Evolutionary conservation across 2,329 filamentous ascomycete genomes (phyloP), one percentile per base, ranked within the genome.

Genomic region (Pestalotiopsis sp.): DNA sequence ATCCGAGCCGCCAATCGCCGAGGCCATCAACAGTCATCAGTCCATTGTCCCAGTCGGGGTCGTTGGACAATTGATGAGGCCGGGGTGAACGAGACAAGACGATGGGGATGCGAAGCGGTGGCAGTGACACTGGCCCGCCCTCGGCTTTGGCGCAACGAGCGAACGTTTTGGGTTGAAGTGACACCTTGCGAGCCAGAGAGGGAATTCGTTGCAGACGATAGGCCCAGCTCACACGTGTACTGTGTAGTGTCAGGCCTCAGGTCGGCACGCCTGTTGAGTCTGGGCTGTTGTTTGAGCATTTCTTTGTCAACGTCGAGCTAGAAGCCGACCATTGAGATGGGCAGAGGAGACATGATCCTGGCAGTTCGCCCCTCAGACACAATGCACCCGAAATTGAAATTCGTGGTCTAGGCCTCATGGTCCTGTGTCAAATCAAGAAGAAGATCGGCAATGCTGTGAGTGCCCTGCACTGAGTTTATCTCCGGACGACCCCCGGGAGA

Each of bases 1-100:
- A 14, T 65, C 31, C 65, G 38, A 67, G 65, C 56, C 65, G 65
- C 52, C 65, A 59, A 59, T 41, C 27, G 52, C 65, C 65, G 65
- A 59, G 38, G 23, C 39, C 17, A 31, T 67, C 65, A 67, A 60
- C 65, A 31, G 7, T 23, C 23, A 6, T 31, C 27, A 31, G 27
- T 31, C 65, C 65, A 67, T 67, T 60, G 27, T 27, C n/a, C 36
- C 65, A 17, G 65, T 31, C 36, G 17, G 41, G 41, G 5, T 17
- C 17, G 45, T 52, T 20, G 45, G 45, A 52, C 45, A 52, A n/a
- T 20, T 9, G 41, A 49, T 52, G 27, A 31, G 27, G 27, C 27
- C 27, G 27, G 27, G 45, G 20, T n/a, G 4, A n/a, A 52, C 45
- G 45, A 52, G 17, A n/a, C 17, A 52, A n/a, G 45, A n/a, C 17